Base-by-base conservation (phyloP, 768 basidiomycete species). In the Russula compacta region DNA sequence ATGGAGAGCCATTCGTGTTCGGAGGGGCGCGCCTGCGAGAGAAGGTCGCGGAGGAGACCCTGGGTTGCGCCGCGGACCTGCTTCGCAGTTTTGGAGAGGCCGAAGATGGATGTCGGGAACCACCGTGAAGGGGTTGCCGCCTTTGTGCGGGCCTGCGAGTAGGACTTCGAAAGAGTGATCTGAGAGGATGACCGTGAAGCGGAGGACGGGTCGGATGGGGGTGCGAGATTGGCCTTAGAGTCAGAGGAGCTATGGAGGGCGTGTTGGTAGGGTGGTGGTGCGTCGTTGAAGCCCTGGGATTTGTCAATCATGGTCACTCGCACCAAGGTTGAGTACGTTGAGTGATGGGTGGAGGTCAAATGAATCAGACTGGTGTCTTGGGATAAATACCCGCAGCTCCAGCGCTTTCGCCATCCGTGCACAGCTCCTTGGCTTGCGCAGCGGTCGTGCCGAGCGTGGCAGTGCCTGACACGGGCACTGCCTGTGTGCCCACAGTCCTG, bases 1-100 rank as follows among this genome's bases (percentile, higher is more conserved):
- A 87, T 78, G 68, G 63, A 10, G 74, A 67, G 0, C 75, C 73
- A 64, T 40, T 64, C 60, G 21, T 49, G 59, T 5, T 66, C 60
- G 43, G 70, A 64, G 39, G 67, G 58, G 33, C 75, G 73, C 32
- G 77, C 73, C 46, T 67, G 66, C 15, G 59, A 73, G 10, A 83
- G 80, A 33, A 84, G 73, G 36, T 66, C 66, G 19, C 66, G 65
- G 44, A 67, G 43, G 49, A 66, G 47, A 0, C 53, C 53, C n/a
- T 66, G 66, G n/a, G 58, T 59, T 1, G 66, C 61, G 49, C 32
- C 21, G 43, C 56, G 59, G 56, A 66, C 66, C 10, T 61, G 60
- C 57, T 65, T 64, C 17, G 66, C 66, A 0, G 56, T 65, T 65
- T 61, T 65, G 14, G 64, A 64, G 36, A 65, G 64, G 48, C 66